phyloP scores from a whole-genome alignment of 2,329 filamentous ascomycete species.

The Metarhizium robertsii region DNA sequence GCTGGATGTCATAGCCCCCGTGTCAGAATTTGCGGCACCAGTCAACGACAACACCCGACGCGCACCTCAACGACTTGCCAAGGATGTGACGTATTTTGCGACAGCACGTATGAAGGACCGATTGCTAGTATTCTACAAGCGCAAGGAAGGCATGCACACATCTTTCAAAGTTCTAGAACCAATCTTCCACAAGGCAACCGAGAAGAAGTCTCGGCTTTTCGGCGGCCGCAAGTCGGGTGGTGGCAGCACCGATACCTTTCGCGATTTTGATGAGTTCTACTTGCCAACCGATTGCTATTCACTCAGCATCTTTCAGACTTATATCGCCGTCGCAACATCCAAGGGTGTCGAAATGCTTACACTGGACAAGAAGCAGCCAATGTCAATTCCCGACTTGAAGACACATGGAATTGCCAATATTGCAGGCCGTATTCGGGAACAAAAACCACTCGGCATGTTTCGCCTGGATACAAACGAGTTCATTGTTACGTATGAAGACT shows the following conservation, averaged over 20 bases:
- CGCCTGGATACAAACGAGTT: conserved; percentile 87
- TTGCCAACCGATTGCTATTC: conserved; percentile 91
- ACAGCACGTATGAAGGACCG: conserved; percentile 96
- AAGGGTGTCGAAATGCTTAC: conserved; percentile 95
- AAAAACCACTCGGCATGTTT: conserved; percentile 92
- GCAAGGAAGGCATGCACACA: conserved; percentile 82
- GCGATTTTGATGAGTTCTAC: conserved; percentile 98
- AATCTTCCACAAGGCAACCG: conserved; percentile 83
- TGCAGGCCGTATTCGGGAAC: conserved; percentile 69
- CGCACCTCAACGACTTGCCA: conserved; percentile 85
- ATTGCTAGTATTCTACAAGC: conserved; percentile 92
- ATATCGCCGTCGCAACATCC: conserved; percentile 81
- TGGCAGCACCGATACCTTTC: conserved; percentile 87
- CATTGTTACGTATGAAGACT: conserved; percentile 87
- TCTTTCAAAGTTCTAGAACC: conserved; percentile 97
- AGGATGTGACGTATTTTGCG: conserved; percentile 94
- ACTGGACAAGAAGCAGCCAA: conserved; percentile 91
- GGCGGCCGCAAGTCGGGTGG: conserved; percentile 47
- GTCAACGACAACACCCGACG: conserved; percentile 64
- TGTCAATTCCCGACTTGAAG: conserved; percentile 83
- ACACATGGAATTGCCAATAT: conserved; percentile 75
- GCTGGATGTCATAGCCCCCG: conserved; percentile 68
- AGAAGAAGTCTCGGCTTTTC: conserved; percentile 66
- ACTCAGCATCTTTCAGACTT: conserved; percentile 92
- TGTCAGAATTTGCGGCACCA: conserved; percentile 52